A percentile compares a stretch with the other conserved stretches of the same genome.
phyloP scores from a whole-genome alignment of 148 eudicot genomes.

The Rhododendron molle region DNA sequence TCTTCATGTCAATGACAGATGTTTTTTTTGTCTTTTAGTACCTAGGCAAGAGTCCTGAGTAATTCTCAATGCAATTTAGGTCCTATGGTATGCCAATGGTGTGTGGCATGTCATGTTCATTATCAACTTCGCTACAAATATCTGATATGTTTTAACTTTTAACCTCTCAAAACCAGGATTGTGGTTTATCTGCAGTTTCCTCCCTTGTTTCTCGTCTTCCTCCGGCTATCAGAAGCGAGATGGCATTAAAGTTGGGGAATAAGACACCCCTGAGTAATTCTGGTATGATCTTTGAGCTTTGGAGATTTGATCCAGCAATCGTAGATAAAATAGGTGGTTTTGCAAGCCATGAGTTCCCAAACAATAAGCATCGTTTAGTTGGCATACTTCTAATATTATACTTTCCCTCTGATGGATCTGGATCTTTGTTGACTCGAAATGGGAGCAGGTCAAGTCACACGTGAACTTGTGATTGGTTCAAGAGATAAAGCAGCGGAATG shows the following conservation, averaged over 20 bases:
- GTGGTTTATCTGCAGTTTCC: conserved; percentile 53
- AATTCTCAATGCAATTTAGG: background rate
- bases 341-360: background rate
- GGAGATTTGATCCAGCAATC: background rate
- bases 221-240: conserved; percentile 41
- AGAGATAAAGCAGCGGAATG: conserved; percentile 64
- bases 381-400: no score
- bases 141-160: conserved; percentile 14
- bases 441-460: conserved; percentile 32
- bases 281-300: conserved; percentile 31
- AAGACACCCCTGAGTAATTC: conserved; percentile 27
- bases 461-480: conserved; percentile 43
- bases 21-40: background rate
- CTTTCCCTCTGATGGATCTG: background rate
- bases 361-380: background rate
- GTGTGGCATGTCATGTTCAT: background rate
- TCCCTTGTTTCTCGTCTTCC: conserved; percentile 71
- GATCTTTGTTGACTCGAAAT: background rate
- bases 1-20: background rate
- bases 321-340: background rate
- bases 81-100: background rate
- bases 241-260: conserved; percentile 51
- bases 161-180: conserved; percentile 51
- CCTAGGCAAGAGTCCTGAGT: no score
- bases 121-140: background rate